These are phyloP conservation scores for Peribolospora baueri DNA, from an alignment of 768 basidiomycete species.

Conservation along the genomic window DNA sequence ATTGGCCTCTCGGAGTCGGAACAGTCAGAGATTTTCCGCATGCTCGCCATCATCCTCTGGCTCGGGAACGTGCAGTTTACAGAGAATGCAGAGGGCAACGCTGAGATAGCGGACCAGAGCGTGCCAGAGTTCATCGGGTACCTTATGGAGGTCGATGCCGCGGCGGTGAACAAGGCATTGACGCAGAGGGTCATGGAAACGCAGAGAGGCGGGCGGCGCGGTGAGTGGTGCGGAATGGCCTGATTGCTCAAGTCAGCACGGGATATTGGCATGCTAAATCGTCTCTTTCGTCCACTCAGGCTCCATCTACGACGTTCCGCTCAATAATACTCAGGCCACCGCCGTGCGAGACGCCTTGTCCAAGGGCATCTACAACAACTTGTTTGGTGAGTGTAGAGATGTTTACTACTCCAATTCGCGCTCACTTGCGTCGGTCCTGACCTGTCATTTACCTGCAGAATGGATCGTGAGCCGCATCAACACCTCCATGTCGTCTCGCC, in stretches of 20 bases:
- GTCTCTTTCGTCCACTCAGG: constrained; percentile 13
- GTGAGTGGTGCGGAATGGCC: constrained; percentile 16
- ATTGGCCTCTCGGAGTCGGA: constrained; percentile 69
- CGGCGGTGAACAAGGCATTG: constrained; percentile 61
- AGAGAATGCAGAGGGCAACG: constrained; percentile 75
- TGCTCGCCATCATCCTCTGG: constrained; percentile 81
- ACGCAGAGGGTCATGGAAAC: constrained; percentile 76
- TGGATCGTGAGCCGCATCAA: constrained; percentile 97
- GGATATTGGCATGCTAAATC: neutral
- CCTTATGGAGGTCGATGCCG: constrained; percentile 64
- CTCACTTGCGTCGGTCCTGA: no score
- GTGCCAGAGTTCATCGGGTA: constrained; percentile 92
- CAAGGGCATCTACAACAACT: constrained; percentile 91
- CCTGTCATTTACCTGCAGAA: constrained; percentile 22
- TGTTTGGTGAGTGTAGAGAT: constrained; percentile 28
- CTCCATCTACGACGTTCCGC: constrained; percentile 79
- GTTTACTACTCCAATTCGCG: no score
- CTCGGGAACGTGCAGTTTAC: constrained; percentile 80
- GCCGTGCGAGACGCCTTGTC: constrained; percentile 76
- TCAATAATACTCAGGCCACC: constrained; percentile 67
- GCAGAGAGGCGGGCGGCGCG: constrained; percentile 67
- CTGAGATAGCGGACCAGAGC: constrained; percentile 47
- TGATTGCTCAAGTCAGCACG: neutral
- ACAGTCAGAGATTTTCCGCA: constrained; percentile 76
- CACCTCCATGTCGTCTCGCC: constrained; percentile 76